Base-by-base conservation (phyloP, 805 yeast species). In the Suhomyces sp. region DNA sequence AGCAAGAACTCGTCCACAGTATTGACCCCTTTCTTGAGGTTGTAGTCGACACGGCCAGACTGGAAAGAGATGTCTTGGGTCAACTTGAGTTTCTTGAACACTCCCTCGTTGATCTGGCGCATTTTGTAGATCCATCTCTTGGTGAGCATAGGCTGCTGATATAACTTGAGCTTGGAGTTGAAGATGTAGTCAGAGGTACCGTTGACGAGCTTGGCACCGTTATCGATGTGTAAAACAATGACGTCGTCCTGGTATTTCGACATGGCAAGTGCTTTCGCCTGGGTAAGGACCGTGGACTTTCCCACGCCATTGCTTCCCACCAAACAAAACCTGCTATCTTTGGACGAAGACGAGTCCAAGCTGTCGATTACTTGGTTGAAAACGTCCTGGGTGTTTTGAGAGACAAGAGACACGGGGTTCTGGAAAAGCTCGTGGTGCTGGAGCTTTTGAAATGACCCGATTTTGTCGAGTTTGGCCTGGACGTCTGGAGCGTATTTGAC, bases 61-160 rank as follows among this genome's bases (percentile, higher is more conserved):
- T 59, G 55, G 58, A 72, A 72, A 12, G 63, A 57, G 22, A 71
- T 59, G 56, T 74, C 77, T 50, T 64, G 60, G 5, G 73, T 61
- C 56, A 75, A 71, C 15, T 65, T 64, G 62, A 74, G 60, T 44
- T 70, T 66, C 53, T 65, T 61, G 53, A 76, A 70, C 1, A 69
- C 66, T 2, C 54, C 64, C 52, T 66, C 67, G 60, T 76, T 76
- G 45, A 73, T 71, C 9, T 60, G 59, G 29, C 73, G 66, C 53
- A 72, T 54, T 57, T 82, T 83, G 55, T 74, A 72, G 55, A 89
- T 64, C 66, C 89, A 77, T 47, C 79, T 77, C 62, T 83, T 83
- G 48, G 87, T 71, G 63, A 76, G 81, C 93, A 87, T 87, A 54
- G 93, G 96, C 70, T 91, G 97, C 48, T 83, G 87, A 67, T 84